Percentiles rank a stretch among this genome's conserved stretches.
Conservation (phyloP, 176 grass and related monocot species). For the Urochloa ruziziensis region DNA sequence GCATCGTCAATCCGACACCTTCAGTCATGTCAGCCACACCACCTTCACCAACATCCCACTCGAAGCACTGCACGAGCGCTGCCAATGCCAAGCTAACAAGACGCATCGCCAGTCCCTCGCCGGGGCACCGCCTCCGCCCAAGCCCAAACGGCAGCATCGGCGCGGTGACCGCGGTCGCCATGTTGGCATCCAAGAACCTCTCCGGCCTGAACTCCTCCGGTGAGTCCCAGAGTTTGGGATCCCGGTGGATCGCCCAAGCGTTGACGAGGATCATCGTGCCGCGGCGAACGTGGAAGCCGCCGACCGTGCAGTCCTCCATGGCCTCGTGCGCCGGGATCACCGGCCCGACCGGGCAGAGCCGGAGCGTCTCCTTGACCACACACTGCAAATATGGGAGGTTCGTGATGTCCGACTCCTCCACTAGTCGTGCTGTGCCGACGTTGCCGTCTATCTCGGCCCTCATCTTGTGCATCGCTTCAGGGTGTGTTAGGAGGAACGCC, state of each 20-base stretch:
- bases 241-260: conserved; percentile 52
- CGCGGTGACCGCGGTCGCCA: neutral
- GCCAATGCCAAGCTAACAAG: conserved; percentile 37
- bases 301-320: conserved; percentile 47
- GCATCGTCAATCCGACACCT: conserved; percentile 25
- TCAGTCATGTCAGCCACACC: conserved; percentile 45
- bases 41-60: conserved; percentile 31
- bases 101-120: conserved; percentile 48
- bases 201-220: conserved; percentile 55
- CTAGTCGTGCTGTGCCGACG: conserved; percentile 32
- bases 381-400: conserved; percentile 53
- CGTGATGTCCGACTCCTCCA: conserved; percentile 40
- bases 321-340: conserved; percentile 61
- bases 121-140: conserved; percentile 54
- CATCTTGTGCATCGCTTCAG: conserved; percentile 21
- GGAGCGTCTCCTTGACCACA: conserved; percentile 59
- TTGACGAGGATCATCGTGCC: conserved; percentile 72
- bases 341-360: conserved; percentile 38
- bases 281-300: conserved; percentile 24
- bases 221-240: conserved; percentile 50
- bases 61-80: conserved; percentile 65
- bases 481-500: conserved; percentile 47
- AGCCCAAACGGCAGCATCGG: conserved; percentile 62
- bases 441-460: conserved; percentile 29
- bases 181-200: conserved; percentile 31